Evolutionary conservation across 106 monocot species (phyloP).

Genomic region (Allium cepa): DNA sequence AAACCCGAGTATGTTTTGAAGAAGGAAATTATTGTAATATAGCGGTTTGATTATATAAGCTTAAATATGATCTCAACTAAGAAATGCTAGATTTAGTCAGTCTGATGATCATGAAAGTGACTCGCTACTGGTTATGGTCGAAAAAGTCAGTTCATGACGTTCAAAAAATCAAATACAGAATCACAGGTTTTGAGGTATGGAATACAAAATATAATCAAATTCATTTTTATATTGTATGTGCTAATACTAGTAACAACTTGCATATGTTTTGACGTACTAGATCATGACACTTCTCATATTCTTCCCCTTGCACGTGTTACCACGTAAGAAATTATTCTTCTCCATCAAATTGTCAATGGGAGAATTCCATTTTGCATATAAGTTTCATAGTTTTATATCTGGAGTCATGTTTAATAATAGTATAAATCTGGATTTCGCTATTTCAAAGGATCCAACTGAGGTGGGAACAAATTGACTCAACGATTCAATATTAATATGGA

Average conservation of each 20-base stretch:
- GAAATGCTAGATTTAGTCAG: too few species aligned
- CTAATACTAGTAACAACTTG: background rate
- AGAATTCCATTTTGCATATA: background rate
- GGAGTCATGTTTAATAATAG: background rate
- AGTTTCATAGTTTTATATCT: background rate
- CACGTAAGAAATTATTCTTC: background rate
- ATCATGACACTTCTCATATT: background rate
- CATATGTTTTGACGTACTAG: background rate
- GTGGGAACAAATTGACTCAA: too few species aligned
- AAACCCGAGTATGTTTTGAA: too few species aligned
- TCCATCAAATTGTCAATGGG: background rate
- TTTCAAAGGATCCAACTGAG: too few species aligned
- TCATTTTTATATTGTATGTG: background rate
- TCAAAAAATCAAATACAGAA: background rate
- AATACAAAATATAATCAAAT: background rate
- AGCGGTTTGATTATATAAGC: too few species aligned
- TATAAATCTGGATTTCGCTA: too few species aligned
- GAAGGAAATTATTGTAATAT: too few species aligned
- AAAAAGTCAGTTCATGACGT: background rate
- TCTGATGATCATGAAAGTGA: too few species aligned
- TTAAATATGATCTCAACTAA: too few species aligned
- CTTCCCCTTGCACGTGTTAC: background rate
- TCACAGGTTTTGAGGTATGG: background rate
- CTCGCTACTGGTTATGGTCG: background rate
- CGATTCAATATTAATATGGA: too few species aligned